Evolutionary conservation across 2,329 filamentous ascomycete genomes (phyloP), one percentile per base, ranked within the genome.

Genomic region (Coleophoma eucalyptorum): DNA sequence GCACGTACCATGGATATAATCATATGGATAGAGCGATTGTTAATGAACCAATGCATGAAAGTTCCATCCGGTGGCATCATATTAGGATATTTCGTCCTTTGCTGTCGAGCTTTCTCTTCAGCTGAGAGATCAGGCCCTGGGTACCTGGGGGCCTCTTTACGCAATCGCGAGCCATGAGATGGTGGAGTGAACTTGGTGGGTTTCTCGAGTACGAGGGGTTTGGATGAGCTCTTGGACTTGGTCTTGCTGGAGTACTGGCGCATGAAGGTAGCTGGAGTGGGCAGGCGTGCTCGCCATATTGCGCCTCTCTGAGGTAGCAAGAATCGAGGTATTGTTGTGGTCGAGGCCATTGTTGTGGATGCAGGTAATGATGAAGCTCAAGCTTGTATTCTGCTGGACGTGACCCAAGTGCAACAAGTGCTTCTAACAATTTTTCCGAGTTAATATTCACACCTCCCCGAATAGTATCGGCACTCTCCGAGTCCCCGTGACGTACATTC

Each of bases 171-270:
- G 12, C 88, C 86, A 68, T 97, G 94, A 0, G 93, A 97, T 0
- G 94, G 94, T 2, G 94, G 93, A 44, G 89, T 89, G 77, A 96
- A 97, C 67, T 86, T 88, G 63, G 88, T 80, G 20, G 93, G 93
- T 70, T 97, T 90, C 62, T 89, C 89, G 57, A 99, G 84, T 5
- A 90, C 80, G 55, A 85, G 78, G 34, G 82, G 80, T 63, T 86
- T 87, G 10, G 55, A 42, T 20, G 34, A 11, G 6, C 13, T 38
- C 13, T 15, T 34, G 37, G 41, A 40, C 38, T 56, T 56, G 37
- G 13, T 50, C 41, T 64, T 66, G 45, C 57, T 65, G 40, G 68
- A 71, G 34, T 67, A 67, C 56, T 71, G 54, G 42, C 62, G 60
- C 34, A 64, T 55, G 34, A 50, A 46, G 37, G 40, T 43, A 16